A percentile compares a stretch with the other conserved stretches of the same genome.
These are phyloP conservation scores for Umbilicaria muhlenbergii DNA, from an alignment of 495 filamentous ascomycete species.

Conservation along the genomic window DNA sequence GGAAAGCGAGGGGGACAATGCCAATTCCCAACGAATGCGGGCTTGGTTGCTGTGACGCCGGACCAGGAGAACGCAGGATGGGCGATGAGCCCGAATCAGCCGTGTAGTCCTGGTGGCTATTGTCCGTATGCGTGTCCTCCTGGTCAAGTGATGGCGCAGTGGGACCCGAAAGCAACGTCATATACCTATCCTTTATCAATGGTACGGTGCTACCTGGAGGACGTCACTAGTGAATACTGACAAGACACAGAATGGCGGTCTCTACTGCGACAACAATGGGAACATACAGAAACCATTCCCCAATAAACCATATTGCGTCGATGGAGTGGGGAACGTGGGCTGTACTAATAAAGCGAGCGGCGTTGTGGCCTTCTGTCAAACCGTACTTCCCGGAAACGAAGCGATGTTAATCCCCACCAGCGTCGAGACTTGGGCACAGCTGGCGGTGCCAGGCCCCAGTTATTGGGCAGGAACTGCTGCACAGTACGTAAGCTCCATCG, in stretches of 20 bases:
- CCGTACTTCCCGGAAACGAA: constrained; percentile 73
- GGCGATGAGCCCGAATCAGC: constrained; percentile 67
- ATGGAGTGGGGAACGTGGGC: constrained; percentile 48
- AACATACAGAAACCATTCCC: constrained; percentile 57
- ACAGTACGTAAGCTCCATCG: constrained; percentile 37
- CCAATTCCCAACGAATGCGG: constrained; percentile 49
- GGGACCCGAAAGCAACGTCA: constrained; percentile 52
- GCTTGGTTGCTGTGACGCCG: constrained; percentile 53
- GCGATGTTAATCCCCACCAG: constrained; percentile 73
- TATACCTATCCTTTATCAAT: constrained; percentile 60
- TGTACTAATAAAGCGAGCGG: constrained; percentile 47
- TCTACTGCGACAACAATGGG: constrained; percentile 57
- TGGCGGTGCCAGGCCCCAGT: constrained; percentile 54
- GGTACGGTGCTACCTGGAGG: constrained; percentile 31
- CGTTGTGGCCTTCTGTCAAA: constrained; percentile 64
- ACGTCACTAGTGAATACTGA: neutral
- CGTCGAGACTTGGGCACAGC: constrained; percentile 32
- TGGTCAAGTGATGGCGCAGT: constrained; percentile 65
- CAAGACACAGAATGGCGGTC: constrained; percentile 49
- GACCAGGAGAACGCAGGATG: constrained; percentile 54
- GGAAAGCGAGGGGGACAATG: constrained; percentile 38
- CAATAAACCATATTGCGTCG: constrained; percentile 51
- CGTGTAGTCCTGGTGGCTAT: constrained; percentile 51
- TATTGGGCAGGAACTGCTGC: constrained; percentile 65
- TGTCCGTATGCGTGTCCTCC: constrained; percentile 69